Evolutionary conservation across 2,329 filamentous ascomycete genomes (phyloP), one percentile per base, ranked within the genome.

Genomic region (Colletotrichum magnum): DNA sequence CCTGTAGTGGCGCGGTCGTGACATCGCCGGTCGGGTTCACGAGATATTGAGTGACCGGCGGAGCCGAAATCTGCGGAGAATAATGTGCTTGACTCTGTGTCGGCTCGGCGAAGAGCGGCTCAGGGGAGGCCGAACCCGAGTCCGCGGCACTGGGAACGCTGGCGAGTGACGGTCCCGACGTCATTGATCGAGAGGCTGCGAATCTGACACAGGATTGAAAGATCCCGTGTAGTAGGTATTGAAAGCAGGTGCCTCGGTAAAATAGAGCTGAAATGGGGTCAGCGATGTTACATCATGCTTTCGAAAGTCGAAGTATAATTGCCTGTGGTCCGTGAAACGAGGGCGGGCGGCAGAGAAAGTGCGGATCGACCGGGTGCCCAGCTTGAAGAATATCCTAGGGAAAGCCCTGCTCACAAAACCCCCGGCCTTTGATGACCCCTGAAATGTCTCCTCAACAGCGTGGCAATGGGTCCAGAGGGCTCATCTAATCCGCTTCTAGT

Each of bases 1-100:
- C 72, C 26, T 75, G 73, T 12, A 76, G 67, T 12, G 75, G 75
- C 21, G 68, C 71, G 36, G 74, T 71, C 43, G 70, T 58, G n/a
- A 70, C 70, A 28, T 72, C 63, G 9, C 66, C 61, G 21, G 69
- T 68, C 26, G 73, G 73, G 28, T 73, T 64, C 10, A 72, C 59
- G n/a, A 62, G 41, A 26, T 60, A 47, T 26, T 72, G 65, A 12
- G 59, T 54, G 7, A 60, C 64, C 28, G 65, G 64, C 60, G 54
- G 53, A 1, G 36, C 53, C 5, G 32, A 15, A 16, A 16, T n/a
- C 21, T 47, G 52, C 39, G 69, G 57, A 12, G 45, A 28, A 50
- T 47, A 41, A 13, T 56, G 43, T 45, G 56, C 12, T n/a, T 62
- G 28, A 18, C 5, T 16, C 16, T 32, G 32, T n/a, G 7, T 24